A percentile compares a stretch with the other conserved stretches of the same genome.
phyloP scores from a whole-genome alignment of 2,329 filamentous ascomycete genomes.

The Sphaerulina musiva region DNA sequence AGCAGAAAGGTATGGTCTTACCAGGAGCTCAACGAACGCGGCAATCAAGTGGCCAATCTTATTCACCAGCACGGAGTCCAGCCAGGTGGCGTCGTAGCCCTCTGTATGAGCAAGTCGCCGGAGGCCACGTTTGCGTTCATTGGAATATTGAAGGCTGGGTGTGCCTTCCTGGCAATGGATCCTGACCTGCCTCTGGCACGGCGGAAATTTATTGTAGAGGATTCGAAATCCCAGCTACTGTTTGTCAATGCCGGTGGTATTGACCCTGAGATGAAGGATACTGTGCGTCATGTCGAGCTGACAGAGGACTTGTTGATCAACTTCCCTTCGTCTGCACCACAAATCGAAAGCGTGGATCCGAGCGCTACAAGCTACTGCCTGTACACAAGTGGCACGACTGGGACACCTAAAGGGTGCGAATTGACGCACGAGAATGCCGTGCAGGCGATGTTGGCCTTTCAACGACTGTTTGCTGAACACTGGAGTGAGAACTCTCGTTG shows the following conservation, averaged over 20 bases:
- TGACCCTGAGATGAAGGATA: slow-evolving; percentile 12
- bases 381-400: slow-evolving; percentile 83
- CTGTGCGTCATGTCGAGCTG: slow-evolving; percentile 15
- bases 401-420: slow-evolving; percentile 79
- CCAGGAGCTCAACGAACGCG: slow-evolving; percentile 60
- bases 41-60: slow-evolving; percentile 65
- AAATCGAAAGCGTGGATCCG: slow-evolving; percentile 35
- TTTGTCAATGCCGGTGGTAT: slow-evolving; percentile 36
- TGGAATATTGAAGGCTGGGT: slow-evolving; percentile 75
- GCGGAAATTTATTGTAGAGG: slow-evolving; percentile 70
- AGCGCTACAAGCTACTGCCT: slow-evolving; percentile 70
- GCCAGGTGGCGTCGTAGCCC: slow-evolving; percentile 59
- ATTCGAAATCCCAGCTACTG: slow-evolving; percentile 56
- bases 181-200: slow-evolving; percentile 63
- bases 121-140: slow-evolving; percentile 78
- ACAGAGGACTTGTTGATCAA: slow-evolving; percentile 10
- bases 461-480: slow-evolving; percentile 65
- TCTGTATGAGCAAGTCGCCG: slow-evolving; percentile 79
- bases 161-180: slow-evolving; percentile 74
- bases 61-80: slow-evolving; percentile 46
- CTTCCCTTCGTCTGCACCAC: slow-evolving; percentile 30
- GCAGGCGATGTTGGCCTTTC: slow-evolving; percentile 83
- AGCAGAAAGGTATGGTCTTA: slow-evolving; percentile 64
- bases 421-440: slow-evolving; percentile 84
- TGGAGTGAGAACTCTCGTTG: slow-evolving; percentile 71